Evolutionary conservation across 768 basidiomycete genomes (phyloP).

Genomic region (Agrocybe praecox): DNA sequence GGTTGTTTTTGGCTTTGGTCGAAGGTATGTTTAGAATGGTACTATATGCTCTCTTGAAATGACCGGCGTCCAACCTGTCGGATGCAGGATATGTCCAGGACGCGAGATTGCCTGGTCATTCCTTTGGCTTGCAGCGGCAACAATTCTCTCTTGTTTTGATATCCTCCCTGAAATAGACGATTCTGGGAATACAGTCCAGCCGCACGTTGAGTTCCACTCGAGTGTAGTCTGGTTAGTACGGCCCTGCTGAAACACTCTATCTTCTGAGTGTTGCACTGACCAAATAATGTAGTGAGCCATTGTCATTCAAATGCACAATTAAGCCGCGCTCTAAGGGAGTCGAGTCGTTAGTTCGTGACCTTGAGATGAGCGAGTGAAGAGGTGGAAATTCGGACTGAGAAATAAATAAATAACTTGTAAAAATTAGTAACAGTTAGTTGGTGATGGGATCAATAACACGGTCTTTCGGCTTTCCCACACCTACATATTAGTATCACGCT

Average conservation of each 20-base stretch:
- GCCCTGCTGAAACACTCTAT: neutral
- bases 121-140: neutral
- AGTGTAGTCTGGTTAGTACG: neutral
- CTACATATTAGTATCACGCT: too few relatives aligned
- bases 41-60: neutral
- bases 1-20: conserved; percentile 32
- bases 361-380: too few relatives aligned
- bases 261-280: neutral
- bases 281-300: neutral
- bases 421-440: too few relatives aligned
- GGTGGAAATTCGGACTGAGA: too few relatives aligned
- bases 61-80: neutral
- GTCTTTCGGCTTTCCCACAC: too few relatives aligned
- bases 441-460: too few relatives aligned
- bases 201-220: neutral
- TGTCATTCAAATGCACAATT: neutral
- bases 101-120: neutral
- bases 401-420: too few relatives aligned
- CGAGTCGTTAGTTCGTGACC: neutral
- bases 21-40: conserved; percentile 16
- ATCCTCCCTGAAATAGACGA: neutral
- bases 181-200: neutral
- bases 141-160: neutral
- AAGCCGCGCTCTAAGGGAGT: neutral
- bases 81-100: neutral